These are phyloP conservation scores for Meira nashicola DNA, from an alignment of 1,284 basidiomycete genomes.

Conservation along the genomic window DNA sequence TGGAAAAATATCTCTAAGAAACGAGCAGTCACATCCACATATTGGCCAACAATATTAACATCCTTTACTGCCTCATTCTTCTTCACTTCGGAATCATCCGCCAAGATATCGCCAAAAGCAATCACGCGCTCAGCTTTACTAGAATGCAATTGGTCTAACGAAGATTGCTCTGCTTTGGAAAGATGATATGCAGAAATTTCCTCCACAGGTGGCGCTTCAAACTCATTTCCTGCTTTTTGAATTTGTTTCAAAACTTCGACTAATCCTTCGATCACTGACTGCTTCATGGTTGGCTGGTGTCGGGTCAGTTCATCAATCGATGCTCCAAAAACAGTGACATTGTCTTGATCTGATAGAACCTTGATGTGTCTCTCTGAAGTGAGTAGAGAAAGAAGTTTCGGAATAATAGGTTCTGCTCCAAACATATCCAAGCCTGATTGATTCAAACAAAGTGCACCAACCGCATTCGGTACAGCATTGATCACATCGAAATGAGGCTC, in stretches of 20 bases:
- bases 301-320: slow-evolving; percentile 91
- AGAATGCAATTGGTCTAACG: not conserved
- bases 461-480: slow-evolving; percentile 86
- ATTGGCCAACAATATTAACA: slow-evolving; percentile 33
- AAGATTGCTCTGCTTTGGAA: not conserved
- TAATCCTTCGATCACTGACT: slow-evolving; percentile 70
- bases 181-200: not conserved
- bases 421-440: slow-evolving; percentile 80
- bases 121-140: slow-evolving; percentile 15
- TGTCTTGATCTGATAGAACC: slow-evolving; percentile 86
- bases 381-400: slow-evolving; percentile 77
- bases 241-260: slow-evolving; percentile 68
- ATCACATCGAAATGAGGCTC: slow-evolving; percentile 70
- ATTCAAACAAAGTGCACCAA: slow-evolving; percentile 93
- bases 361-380: slow-evolving; percentile 79
- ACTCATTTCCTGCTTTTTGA: slow-evolving; percentile 66
- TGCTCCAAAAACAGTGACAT: slow-evolving; percentile 78
- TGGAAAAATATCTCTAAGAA: slow-evolving; percentile 85
- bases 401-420: slow-evolving; percentile 68
- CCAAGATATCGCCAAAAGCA: slow-evolving; percentile 26
- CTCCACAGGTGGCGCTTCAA: slow-evolving; percentile 18
- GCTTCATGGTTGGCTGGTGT: slow-evolving; percentile 85
- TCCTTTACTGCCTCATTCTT: slow-evolving; percentile 29
- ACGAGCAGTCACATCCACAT: slow-evolving; percentile 46
- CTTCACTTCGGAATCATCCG: slow-evolving; percentile 25